A percentile compares a stretch with the other conserved stretches of the same genome.
These are phyloP conservation scores for Wickerhamomyces pijperi DNA, from an alignment of 805 yeast genomes.

Conservation along the genomic window DNA sequence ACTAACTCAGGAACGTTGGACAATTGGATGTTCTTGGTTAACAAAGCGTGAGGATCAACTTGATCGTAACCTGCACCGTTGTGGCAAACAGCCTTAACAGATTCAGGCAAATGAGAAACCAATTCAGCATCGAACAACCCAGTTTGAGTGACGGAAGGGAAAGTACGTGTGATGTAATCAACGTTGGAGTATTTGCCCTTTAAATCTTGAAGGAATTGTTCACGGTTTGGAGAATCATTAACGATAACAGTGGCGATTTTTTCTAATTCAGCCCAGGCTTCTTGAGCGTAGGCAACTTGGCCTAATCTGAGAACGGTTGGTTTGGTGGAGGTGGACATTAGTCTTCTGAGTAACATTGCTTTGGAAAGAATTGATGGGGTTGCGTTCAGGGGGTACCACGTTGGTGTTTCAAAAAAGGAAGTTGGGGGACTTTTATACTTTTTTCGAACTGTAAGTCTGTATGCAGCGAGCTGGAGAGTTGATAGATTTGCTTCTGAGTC, in stretches of 20 bases:
- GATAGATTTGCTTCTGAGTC: no score
- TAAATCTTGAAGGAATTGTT: slow-evolving; percentile 24
- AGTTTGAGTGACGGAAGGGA: slow-evolving; percentile 36
- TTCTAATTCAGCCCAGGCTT: slow-evolving; percentile 52
- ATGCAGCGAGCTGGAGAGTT: no score
- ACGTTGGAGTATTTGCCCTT: slow-evolving; percentile 21
- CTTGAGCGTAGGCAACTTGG: slow-evolving; percentile 43
- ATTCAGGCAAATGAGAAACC: slow-evolving; percentile 38
- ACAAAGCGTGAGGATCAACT: slow-evolving; percentile 44
- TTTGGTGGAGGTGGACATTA: slow-evolving; percentile 15
- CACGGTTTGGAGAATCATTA: slow-evolving; percentile 27
- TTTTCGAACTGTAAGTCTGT: no score
- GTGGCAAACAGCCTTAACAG: slow-evolving; percentile 44
- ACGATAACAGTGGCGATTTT: slow-evolving; percentile 35
- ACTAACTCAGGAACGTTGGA: slow-evolving; percentile 59
- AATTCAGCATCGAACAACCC: slow-evolving; percentile 61
- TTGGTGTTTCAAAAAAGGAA: no score
- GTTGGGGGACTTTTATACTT: no score
- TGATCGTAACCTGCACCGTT: slow-evolving; percentile 75
- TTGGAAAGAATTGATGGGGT: background rate
- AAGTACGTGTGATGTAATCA: slow-evolving; percentile 38
- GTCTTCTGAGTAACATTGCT: background rate
- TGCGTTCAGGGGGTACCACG: no score
- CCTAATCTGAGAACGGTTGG: slow-evolving; percentile 63
- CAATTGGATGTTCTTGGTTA: slow-evolving; percentile 45